These are phyloP conservation scores for Colletotrichum navitas DNA, from an alignment of 2,329 filamentous ascomycete genomes.

Conservation along the genomic window DNA sequence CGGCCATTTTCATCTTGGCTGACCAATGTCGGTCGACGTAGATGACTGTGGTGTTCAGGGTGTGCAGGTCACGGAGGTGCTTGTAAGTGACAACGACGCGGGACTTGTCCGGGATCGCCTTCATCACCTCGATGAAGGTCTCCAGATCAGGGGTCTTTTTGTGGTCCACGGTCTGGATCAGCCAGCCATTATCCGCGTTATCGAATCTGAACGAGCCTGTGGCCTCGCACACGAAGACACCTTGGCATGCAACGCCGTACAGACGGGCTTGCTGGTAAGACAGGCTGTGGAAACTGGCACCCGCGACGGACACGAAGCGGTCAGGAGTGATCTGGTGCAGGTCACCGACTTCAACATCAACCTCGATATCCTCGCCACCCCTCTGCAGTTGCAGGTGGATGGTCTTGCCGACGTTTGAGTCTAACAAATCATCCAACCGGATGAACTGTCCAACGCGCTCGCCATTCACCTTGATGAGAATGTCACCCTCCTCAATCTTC, in stretches of 20 bases:
- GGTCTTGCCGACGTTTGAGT: conserved; percentile 84
- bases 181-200: conserved; percentile 90
- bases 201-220: conserved; percentile 96
- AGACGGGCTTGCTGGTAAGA: conserved; percentile 98
- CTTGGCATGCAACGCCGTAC: conserved; percentile 91
- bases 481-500: conserved; percentile 94
- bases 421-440: conserved; percentile 89
- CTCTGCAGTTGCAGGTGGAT: conserved; percentile 87
- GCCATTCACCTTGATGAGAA: conserved; percentile 92
- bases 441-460: conserved; percentile 95
- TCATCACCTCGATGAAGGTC: conserved; percentile 92
- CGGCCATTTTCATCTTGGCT: conserved; percentile 91
- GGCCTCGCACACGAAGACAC: conserved; percentile 95
- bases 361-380: conserved; percentile 87
- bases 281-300: conserved; percentile 93
- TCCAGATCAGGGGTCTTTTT: conserved; percentile 90
- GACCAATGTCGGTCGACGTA: conserved; percentile 97
- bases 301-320: conserved; percentile 93
- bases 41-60: conserved; percentile 91
- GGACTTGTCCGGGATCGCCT: conserved; percentile 82
- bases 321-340: conserved; percentile 96
- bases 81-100: conserved; percentile 96
- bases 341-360: conserved; percentile 88
- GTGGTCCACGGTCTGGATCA: conserved; percentile 92
- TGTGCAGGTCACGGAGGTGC: conserved; percentile 94